Evolutionary conservation across 768 basidiomycete genomes (phyloP).

Genomic region (Podaxis sp.): DNA sequence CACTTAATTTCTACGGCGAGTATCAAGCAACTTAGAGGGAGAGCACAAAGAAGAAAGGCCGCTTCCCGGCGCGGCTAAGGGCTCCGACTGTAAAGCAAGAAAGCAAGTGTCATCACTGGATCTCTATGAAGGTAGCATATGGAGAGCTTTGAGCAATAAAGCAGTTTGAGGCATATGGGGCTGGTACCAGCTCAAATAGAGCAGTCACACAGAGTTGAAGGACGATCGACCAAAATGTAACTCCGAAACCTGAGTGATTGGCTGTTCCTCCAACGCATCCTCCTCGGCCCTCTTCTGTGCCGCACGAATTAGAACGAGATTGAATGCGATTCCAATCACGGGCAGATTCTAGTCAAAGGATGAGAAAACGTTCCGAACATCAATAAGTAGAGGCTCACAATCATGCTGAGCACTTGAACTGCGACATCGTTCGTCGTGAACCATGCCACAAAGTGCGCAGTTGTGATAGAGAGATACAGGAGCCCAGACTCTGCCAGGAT

Average conservation of each 20-base stretch:
- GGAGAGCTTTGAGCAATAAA: not conserved
- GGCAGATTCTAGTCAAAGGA: not conserved
- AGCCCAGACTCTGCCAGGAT: conserved; percentile 8
- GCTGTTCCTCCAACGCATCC: not conserved
- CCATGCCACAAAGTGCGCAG: conserved; percentile 7
- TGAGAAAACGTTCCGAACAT: no score
- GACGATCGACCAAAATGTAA: not conserved
- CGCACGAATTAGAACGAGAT: conserved; percentile 4
- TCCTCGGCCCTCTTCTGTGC: not conserved
- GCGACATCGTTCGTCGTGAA: not conserved
- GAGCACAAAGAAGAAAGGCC: no score
- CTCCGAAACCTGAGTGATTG: not conserved
- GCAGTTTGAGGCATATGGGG: not conserved
- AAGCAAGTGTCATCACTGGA: no score
- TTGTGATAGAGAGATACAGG: conserved; percentile 2
- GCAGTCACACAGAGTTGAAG: not conserved
- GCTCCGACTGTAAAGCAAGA: no score
- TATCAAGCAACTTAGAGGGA: no score
- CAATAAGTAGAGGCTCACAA: not conserved
- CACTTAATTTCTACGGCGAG: no score
- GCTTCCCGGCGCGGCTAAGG: no score
- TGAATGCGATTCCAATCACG: conserved; percentile 3
- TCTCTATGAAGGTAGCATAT: no score
- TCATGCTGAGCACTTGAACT: not conserved
- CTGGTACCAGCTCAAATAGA: not conserved